Evolutionary conservation across 2,329 filamentous ascomycete genomes (phyloP), one percentile per base, ranked within the genome.

Genomic region (Pseudopyricularia cyperi): DNA sequence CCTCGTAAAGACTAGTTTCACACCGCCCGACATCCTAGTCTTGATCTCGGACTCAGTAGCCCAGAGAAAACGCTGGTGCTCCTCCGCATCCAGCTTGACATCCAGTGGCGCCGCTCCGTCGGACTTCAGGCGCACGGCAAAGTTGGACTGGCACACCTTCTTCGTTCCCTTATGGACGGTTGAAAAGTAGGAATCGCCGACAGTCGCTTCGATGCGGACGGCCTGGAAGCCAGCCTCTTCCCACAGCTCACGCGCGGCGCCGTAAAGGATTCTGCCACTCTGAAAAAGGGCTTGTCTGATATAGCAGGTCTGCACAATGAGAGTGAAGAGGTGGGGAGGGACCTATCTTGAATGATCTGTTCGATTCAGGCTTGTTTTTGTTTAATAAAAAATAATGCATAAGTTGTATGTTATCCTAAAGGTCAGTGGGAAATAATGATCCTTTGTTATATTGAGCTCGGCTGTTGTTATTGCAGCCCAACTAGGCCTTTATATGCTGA

Each of bases 171-270:
- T 37, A 33, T 30, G 12, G 46, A 42, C 28, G 26, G 28, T 35
- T 33, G 37, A 51, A 39, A 53, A 53, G 14, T 48, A 37, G 48
- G 52, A 55, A 57, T 54, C 19, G 51, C 54, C 4, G 57, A 57
- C 19, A 59, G 53, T 6, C 4, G 28, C 48, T 14, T 17, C 22
- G n/a, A 50, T 37, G 4, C 32, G 7, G 17, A 48, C 54, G 9
- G 58, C 58, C 12, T 48, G 50, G 11, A 73, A 56, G 2, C 68
- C 66, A 7, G 66, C 57, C 60, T 73, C 70, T 57, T 73, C 70
- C 58, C 58, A 64, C 7, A 73, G 54, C 58, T 73, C 70, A 12
- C 70, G 65, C 12, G 62, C 66, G 2, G 61, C 62, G 6, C 59
- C 63, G 53, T 69, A 60, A 32, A 72, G 59, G 50, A 72, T 61